Base-by-base conservation (phyloP, 345 rosid genomes). In the Fremontodendron californicum region DNA sequence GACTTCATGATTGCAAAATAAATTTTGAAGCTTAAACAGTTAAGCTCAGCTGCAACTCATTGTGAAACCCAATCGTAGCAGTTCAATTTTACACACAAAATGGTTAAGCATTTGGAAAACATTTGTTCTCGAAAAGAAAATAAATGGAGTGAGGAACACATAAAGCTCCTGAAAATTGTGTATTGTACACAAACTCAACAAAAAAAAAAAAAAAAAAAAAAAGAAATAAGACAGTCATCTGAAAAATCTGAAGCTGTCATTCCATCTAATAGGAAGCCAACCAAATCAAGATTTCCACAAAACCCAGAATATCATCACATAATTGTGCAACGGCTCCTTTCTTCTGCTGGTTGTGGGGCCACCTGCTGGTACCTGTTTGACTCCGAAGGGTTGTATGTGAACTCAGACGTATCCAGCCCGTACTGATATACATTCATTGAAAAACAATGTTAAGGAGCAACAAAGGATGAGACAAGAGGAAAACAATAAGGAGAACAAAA, bases 341-440 rank as follows among this genome's bases (percentile, higher is more conserved):
- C 95, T 83, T 93, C 99, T 4, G 92, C 54, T 76, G 90, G 92
- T 75, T 83, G 97, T 7, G 88, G 5, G 12, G 91, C 52, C 67
- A 74, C 88, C 80, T 89, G 99, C 85, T 89, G 96, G 86, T 62
- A 75, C 87, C 97, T 85, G 82, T 86, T 89, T 0, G 98, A 75
- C 87, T 93, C 98, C 0, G 97, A 81, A 11, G 98, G 98, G 83
- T 91, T 91, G 93, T 93, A 92, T 25, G 99, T 86, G 85, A 91
- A 96, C 90, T 92, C 97, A 1, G 98, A 84, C 40, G 99, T 92
- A 84, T 93, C 93, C n/a, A 96, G 93, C 48, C 97, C 98, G 70
- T 91, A 93, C 99, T 96, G 94, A 78, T 78, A 80, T 74, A 78
- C 66, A 79, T 9, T 52, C 70, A 75, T 5, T 19, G 18, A 63